A percentile compares a stretch with the other conserved stretches of the same genome.
Evolutionary conservation across 768 basidiomycete genomes (phyloP).

Genomic region (Lanmaoa pseudosensibilis): DNA sequence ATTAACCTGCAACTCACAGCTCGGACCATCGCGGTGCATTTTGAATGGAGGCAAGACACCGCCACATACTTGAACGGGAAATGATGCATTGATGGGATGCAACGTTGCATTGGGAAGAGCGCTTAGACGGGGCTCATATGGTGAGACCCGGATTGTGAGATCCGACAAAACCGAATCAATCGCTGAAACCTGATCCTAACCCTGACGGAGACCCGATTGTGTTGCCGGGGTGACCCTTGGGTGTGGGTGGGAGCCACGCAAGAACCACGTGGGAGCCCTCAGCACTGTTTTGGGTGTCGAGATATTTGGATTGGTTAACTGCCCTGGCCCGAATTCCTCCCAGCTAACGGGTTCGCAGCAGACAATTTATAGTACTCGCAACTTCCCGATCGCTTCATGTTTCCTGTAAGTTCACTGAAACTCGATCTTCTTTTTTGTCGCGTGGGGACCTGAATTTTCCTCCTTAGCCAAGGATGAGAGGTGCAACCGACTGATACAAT

Average conservation of each 20-base stretch:
- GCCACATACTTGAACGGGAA: conserved; percentile 8
- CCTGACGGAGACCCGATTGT: conserved; percentile 11
- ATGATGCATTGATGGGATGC: not conserved
- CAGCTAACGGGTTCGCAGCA: conserved; percentile 11
- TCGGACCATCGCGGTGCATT: conserved; percentile 1
- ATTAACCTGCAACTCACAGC: conserved; percentile 7
- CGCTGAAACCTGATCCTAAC: conserved; percentile 15
- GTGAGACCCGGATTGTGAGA: conserved; percentile 16
- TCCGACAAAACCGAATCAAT: conserved; percentile 5
- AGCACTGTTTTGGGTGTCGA: conserved; percentile 18
- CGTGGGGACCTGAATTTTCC: conserved; percentile 8
- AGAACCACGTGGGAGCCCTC: conserved; percentile 26
- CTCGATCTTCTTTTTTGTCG: conserved; percentile 18
- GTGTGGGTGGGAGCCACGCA: conserved; percentile 23
- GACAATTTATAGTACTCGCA: conserved; percentile 18
- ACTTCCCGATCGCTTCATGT: conserved; percentile 22
- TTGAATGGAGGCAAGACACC: conserved; percentile 3
- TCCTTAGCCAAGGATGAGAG: conserved; percentile 1
- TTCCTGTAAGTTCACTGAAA: conserved; percentile 5
- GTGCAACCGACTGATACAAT: not conserved
- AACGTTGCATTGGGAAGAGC: not conserved
- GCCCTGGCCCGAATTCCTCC: conserved; percentile 14
- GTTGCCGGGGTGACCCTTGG: conserved; percentile 5
- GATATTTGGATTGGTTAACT: conserved; percentile 8
- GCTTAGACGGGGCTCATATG: not conserved